phyloP scores from a whole-genome alignment of 1,284 basidiomycete genomes.

The Apiotrichum mycotoxinovorans region DNA sequence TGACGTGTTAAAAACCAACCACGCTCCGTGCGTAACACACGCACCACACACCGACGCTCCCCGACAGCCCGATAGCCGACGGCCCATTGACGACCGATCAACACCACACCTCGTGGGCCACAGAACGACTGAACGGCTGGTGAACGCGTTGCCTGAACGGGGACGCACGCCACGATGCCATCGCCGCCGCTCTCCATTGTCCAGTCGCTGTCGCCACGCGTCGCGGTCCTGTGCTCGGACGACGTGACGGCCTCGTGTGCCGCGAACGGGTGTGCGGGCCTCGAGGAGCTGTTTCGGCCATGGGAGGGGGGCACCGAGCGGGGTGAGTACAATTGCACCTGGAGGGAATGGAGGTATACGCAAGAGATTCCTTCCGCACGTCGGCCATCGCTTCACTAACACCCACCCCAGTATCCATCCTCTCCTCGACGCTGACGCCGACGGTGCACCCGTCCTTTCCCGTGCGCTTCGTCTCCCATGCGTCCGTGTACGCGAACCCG shows the following conservation, averaged over 20 bases:
- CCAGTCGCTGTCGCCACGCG: constrained; percentile 47
- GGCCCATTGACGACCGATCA: too few species aligned
- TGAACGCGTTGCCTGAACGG: too few species aligned
- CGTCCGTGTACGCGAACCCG: constrained; percentile 37
- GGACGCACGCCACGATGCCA: constrained; percentile 30
- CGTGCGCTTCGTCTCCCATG: constrained; percentile 46
- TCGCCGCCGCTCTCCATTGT: constrained; percentile 45
- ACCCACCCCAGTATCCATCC: constrained; percentile 40
- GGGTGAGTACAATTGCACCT: constrained; percentile 29
- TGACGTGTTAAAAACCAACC: too few species aligned
- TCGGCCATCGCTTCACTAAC: neutral
- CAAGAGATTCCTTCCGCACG: too few species aligned
- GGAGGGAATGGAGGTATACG: too few species aligned
- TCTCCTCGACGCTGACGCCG: constrained; percentile 46
- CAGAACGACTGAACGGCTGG: too few species aligned
- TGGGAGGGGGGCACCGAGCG: constrained; percentile 48
- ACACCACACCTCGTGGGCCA: too few species aligned
- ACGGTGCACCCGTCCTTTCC: constrained; percentile 48
- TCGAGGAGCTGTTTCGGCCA: constrained; percentile 49
- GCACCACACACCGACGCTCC: too few species aligned
- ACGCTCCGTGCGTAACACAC: too few species aligned
- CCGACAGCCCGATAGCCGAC: too few species aligned
- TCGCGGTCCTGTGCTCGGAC: constrained; percentile 47
- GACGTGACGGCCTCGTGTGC: constrained; percentile 46
- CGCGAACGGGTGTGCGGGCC: constrained; percentile 46